Evolutionary conservation across 768 basidiomycete genomes (phyloP).

Genomic region (Mycena leptocephala): DNA sequence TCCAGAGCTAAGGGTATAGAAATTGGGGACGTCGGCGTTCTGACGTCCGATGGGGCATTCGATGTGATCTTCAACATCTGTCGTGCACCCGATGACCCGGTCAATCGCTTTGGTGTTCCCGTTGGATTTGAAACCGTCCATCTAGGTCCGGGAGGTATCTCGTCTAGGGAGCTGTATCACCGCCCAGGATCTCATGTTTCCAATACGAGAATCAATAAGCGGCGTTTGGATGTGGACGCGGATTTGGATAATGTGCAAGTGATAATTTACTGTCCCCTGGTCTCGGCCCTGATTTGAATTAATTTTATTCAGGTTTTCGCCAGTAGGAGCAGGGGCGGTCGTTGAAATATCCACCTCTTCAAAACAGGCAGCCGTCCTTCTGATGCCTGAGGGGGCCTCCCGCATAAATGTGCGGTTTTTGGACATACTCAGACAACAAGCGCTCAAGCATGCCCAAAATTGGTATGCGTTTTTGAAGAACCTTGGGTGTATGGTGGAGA

Average conservation of each 20-base stretch:
- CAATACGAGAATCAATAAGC: background rate
- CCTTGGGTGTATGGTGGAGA: background rate
- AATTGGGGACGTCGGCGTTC: constrained; percentile 7
- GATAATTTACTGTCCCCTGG: background rate
- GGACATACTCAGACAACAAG: background rate
- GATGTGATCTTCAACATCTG: background rate
- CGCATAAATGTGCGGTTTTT: background rate
- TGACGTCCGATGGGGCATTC: background rate
- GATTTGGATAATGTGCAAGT: background rate
- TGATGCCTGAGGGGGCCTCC: background rate
- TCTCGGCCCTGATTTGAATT: background rate
- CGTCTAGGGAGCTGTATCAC: background rate
- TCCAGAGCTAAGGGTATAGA: background rate
- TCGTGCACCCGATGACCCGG: background rate
- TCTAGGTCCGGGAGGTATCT: background rate
- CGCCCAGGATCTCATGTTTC: background rate
- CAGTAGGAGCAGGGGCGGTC: background rate
- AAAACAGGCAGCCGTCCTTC: background rate
- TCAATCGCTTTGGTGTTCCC: background rate
- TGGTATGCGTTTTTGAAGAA: background rate
- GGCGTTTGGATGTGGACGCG: background rate
- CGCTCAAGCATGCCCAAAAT: background rate
- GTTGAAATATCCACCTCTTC: background rate
- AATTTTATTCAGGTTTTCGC: background rate
- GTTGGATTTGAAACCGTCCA: background rate